Evolutionary conservation across 2,329 filamentous ascomycete species (phyloP), one percentile per base, ranked within the genome.

Genomic region (Calycina herbarum): DNA sequence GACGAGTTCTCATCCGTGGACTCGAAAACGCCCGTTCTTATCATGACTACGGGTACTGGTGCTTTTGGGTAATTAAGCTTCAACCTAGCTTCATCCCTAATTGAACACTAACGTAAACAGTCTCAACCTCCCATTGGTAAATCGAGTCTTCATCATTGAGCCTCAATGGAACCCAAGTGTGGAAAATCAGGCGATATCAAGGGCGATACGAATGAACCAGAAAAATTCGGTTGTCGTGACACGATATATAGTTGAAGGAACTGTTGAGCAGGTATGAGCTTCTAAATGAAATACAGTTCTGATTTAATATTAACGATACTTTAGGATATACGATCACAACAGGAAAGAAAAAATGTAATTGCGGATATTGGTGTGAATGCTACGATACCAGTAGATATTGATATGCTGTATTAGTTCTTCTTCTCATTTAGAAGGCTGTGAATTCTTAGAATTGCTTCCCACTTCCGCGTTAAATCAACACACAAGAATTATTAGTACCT

Each of bases 11-110:
- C 27, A 56, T 51, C 45, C 27, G 7, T 38, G 27, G 29, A 68
- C 56, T 56, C 67, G 1, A 51, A 51, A 11, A 51, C 11, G 11
- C 45, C 61, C 17, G 60, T 69, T 15, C 61, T 86, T 0, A 77
- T 86, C 17, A 85, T 86, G 82, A 85, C 64, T 11, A 70, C 66
- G 27, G 69, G 69, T 3, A 68, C 64, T 17, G 62, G 68, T 17
- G 67, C 68, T 1, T 64, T 67, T 60, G 69, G 68, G 67, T 70
- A 61, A 65, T 64, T 27, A 20, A 20, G 20, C 20, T 20, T 20
- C 20, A 20, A 20, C 20, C 20, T 20, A 20, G 20, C 20, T 20
- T 20, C 20, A 20, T 1, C 20, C 20, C 20, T 20, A 20, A 20
- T 20, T 20, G 20, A 20, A 20, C 20, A 20, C 20, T 20, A 20